phyloP scores from a whole-genome alignment of 257 asterid species.

The Eustoma russellianum region DNA sequence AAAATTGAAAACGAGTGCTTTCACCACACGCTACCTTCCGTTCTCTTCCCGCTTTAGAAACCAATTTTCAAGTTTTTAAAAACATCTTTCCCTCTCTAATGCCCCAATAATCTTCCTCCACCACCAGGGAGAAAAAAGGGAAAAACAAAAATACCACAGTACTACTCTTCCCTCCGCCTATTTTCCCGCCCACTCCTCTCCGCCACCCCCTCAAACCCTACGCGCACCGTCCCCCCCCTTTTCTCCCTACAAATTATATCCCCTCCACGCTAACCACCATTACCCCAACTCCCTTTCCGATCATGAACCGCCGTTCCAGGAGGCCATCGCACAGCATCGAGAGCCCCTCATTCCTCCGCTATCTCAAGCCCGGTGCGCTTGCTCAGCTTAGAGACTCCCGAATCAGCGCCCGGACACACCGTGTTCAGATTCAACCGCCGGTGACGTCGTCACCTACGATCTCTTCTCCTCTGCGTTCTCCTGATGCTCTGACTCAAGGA shows the following conservation, averaged over 20 bases:
- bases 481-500: background rate
- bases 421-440: conserved; percentile 2
- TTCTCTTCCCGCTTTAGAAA: no score
- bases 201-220: background rate
- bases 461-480: background rate
- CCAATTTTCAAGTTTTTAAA: no score
- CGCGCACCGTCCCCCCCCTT: background rate
- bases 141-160: no score
- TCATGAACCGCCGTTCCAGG: conserved; percentile 22
- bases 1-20: no score
- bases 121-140: no score
- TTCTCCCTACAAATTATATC: background rate
- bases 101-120: no score
- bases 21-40: no score
- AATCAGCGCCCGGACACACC: conserved; percentile 17
- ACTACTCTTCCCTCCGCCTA: conserved; percentile 13
- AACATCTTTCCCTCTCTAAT: no score
- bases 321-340: background rate
- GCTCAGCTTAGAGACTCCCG: conserved; percentile 26
- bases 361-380: conserved; percentile 24
- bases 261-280: background rate
- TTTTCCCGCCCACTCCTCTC: conserved; percentile 18
- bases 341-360: conserved; percentile 17
- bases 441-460: conserved; percentile 9
- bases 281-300: background rate